phyloP scores from a whole-genome alignment of 371 early-diverging fungal genomes.

The Apophysomyces elegans region DNA sequence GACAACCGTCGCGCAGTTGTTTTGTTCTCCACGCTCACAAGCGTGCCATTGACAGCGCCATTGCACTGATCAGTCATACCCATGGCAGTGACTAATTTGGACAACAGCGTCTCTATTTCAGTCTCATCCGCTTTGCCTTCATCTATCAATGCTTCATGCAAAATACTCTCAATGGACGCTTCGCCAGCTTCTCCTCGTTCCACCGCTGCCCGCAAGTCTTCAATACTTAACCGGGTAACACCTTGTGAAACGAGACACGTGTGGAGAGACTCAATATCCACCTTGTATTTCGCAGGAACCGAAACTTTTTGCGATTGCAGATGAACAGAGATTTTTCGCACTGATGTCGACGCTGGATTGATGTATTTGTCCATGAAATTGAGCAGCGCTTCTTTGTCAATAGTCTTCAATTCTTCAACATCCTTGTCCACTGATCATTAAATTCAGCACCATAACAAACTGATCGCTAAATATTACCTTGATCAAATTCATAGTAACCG shows the following conservation, averaged over 20 bases:
- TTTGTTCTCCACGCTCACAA: conserved; percentile 50
- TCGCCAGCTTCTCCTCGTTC: conserved; percentile 51
- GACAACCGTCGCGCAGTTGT: conserved; percentile 51
- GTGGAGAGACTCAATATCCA: conserved; percentile 50
- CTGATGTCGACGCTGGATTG: conserved; percentile 53
- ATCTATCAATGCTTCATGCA: conserved; percentile 46
- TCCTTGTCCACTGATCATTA: conserved; percentile 50
- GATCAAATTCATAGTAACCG: conserved; percentile 88
- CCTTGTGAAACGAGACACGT: conserved; percentile 37
- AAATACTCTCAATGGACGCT: conserved; percentile 39
- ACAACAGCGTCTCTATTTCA: conserved; percentile 45
- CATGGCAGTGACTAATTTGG: conserved; percentile 47
- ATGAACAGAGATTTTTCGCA: conserved; percentile 74
- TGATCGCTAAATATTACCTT: conserved; percentile 28
- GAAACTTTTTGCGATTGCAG: conserved; percentile 64
- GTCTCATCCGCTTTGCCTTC: conserved; percentile 51
- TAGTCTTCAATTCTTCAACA: conserved; percentile 56
- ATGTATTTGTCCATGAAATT: conserved; percentile 66
- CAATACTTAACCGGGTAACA: conserved; percentile 33
- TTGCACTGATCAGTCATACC: conserved; percentile 31
- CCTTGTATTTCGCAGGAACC: conserved; percentile 37
- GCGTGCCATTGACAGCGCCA: conserved; percentile 32
- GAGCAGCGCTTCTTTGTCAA: conserved; percentile 53
- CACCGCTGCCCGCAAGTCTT: conserved; percentile 49
- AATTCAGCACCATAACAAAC: background rate